Conservation (phyloP, 148 eudicot species). For the Limonium bicolor region DNA sequence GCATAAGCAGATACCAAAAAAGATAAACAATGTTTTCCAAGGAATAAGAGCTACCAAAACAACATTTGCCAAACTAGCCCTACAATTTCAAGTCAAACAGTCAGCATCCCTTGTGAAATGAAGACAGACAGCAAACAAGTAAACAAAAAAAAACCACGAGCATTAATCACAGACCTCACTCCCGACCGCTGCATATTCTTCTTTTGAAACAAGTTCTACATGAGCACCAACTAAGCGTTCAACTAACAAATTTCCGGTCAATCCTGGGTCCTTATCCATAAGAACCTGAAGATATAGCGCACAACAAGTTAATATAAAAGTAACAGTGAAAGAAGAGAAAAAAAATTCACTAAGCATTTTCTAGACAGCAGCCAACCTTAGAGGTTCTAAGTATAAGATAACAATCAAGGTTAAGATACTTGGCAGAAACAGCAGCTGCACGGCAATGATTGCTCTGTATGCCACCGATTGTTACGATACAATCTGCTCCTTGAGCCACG, state of each 20-base stretch:
- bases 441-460: conserved; percentile 98
- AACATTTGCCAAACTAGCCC: too few relatives aligned
- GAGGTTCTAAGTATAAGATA: conserved; percentile 87
- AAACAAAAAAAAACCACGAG: too few relatives aligned
- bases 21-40: too few relatives aligned
- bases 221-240: conserved; percentile 99
- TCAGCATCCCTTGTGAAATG: too few relatives aligned
- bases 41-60: too few relatives aligned
- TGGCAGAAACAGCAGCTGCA: conserved; percentile 95
- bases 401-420: conserved; percentile 84
- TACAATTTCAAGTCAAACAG: too few relatives aligned
- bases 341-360: background rate
- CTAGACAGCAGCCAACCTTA: conserved; percentile 55
- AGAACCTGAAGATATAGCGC: conserved; percentile 40
- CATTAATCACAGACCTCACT: conserved; percentile 80
- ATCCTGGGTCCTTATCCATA: conserved; percentile 83
- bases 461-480: conserved; percentile 77
- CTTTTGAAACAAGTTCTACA: conserved; percentile 89
- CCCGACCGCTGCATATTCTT: conserved; percentile 83
- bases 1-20: too few relatives aligned
- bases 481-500: conserved; percentile 81
- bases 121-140: too few relatives aligned
- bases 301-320: conserved; percentile 1
- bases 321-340: background rate
- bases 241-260: conserved; percentile 86